These are phyloP conservation scores for Euphorbia corollata DNA, from an alignment of 441 rosid species.

Conservation along the genomic window DNA sequence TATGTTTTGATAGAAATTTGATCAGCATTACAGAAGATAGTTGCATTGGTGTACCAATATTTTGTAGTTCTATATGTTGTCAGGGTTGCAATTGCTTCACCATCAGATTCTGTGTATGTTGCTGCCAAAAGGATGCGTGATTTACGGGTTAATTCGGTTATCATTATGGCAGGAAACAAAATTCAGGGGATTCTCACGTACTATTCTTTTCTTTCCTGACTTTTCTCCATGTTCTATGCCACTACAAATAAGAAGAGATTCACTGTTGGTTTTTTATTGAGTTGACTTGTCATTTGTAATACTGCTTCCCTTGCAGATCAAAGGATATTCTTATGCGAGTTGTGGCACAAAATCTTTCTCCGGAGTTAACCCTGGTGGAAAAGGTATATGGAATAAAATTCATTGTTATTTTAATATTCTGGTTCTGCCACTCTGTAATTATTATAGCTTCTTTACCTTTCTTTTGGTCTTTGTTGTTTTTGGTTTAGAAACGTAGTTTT, in stretches of 20 bases:
- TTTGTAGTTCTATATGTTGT: conserved; percentile 17
- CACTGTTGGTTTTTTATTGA: too few relatives aligned
- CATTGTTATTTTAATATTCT: background rate
- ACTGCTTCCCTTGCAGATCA: conserved; percentile 44
- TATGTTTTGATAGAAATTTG: conserved; percentile 7
- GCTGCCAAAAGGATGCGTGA: conserved; percentile 87
- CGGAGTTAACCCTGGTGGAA: conserved; percentile 76
- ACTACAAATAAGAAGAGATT: conserved; percentile 1
- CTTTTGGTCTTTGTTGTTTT: background rate
- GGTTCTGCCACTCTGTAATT: background rate
- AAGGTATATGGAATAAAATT: conserved; percentile 35
- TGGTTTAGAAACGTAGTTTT: background rate
- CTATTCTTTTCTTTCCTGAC: conserved; percentile 18
- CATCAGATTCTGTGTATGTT: conserved; percentile 74
- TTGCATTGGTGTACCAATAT: conserved; percentile 20
- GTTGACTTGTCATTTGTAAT: background rate
- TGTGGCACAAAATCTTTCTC: conserved; percentile 88
- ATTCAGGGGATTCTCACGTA: conserved; percentile 80
- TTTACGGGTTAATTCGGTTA: conserved; percentile 61
- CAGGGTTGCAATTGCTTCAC: conserved; percentile 63
- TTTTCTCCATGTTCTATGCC: conserved; percentile 8
- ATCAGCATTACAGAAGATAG: background rate
- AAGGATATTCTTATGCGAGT: conserved; percentile 95
- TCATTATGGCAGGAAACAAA: conserved; percentile 53
- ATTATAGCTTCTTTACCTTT: background rate